Evolutionary conservation across 2,329 filamentous ascomycete species (phyloP).

Genomic region (Incumbomyces lentus): DNA sequence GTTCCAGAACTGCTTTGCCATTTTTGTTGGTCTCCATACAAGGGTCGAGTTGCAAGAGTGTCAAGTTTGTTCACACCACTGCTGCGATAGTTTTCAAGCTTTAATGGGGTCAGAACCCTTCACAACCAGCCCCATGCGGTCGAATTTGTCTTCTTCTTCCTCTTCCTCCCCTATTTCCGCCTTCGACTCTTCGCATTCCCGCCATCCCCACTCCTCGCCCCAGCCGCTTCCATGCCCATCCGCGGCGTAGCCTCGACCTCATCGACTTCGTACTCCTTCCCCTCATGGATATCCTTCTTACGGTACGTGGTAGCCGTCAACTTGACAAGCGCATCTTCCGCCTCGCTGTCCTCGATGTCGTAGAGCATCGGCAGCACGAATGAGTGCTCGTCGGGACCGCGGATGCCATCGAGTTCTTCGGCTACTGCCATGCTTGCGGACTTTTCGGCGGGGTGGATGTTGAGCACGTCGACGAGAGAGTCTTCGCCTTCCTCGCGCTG

Average conservation of each 20-base stretch:
- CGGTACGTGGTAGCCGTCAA: conserved; percentile 72
- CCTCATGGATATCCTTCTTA: conserved; percentile 68
- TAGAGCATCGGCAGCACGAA: conserved; percentile 92
- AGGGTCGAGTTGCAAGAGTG: too few species aligned
- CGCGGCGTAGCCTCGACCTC: conserved; percentile 33
- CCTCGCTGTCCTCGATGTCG: conserved; percentile 86
- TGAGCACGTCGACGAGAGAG: conserved; percentile 78
- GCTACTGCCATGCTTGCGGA: conserved; percentile 58
- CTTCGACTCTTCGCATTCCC: conserved; percentile 4
- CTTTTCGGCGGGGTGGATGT: conserved; percentile 48
- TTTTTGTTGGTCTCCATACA: too few species aligned
- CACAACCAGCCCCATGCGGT: too few species aligned
- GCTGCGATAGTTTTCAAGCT: too few species aligned
- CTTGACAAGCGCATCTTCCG: conserved; percentile 72
- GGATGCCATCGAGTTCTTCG: neutral
- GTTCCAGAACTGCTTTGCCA: too few species aligned
- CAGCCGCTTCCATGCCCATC: neutral
- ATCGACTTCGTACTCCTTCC: conserved; percentile 53
- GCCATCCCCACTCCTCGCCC: neutral
- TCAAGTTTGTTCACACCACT: too few species aligned
- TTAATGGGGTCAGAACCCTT: too few species aligned
- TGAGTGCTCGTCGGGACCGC: conserved; percentile 41
- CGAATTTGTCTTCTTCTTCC: too few species aligned
- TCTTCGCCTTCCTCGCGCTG: conserved; percentile 42
- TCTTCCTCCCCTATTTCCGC: conserved; percentile 5